Evolutionary conservation across 202 grass and related monocot genomes (phyloP), one percentile per base, ranked within the genome.

Genomic region (Dendrocalamus latiflorus): DNA sequence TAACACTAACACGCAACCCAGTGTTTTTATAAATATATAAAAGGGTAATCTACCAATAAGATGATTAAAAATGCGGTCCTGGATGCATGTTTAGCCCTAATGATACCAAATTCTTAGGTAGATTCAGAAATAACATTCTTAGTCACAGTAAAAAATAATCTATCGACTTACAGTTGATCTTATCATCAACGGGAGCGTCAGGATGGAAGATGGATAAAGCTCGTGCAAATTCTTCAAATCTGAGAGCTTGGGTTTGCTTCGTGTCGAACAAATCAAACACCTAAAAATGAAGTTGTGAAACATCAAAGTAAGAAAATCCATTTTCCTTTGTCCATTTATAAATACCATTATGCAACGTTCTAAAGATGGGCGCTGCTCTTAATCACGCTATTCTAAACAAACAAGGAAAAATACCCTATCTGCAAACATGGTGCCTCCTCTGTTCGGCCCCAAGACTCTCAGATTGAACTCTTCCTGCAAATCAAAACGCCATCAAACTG

Each of bases 171-270:
- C 89, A 87, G 1, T 66, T 59, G 51, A 87, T 91, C 30, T 87
- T 91, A 15, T 87, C 76, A 9, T 84, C 71, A 76, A 77, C 12
- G 15, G 75, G 70, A 53, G 84, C 65, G 61, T 87, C 53, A 48
- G 81, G 89, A 87, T 91, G 89, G 22, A 91, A 91, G 41, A 91
- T 76, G 1, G 84, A 91, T 56, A 91, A 33, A 72, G 89, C 84
- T n/a, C 63, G 64, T 24, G 70, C 89, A 72, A 91, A 87, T 39
- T 87, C 84, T 28, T 91, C 84, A 77, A 91, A 91, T 81, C 72
- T 45, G 11, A 91, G 26, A 44, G 79, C 78, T 48, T 43, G 65
- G 30, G 62, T 72, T 61, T 76, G 68, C 13, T 84, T 87, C 38
- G 56, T 71, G 57, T 90, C 75, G 70, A 90, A 87, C 48, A 84